These are phyloP conservation scores for Cytospora piceae DNA, from an alignment of 2,329 filamentous ascomycete genomes.

Conservation along the genomic window DNA sequence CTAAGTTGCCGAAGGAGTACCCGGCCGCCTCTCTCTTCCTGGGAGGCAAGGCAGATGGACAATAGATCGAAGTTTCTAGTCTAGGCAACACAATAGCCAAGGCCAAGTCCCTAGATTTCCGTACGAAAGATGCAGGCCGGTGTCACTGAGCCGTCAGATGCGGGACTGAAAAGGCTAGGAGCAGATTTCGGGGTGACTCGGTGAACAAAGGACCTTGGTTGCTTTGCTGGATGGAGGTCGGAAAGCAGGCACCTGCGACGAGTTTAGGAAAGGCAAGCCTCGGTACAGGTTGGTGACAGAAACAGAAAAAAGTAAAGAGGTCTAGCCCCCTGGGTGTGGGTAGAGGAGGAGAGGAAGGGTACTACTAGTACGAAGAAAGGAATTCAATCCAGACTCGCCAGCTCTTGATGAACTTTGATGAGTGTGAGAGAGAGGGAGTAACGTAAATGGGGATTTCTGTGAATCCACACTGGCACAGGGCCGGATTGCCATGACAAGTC, in stretches of 20 bases:
- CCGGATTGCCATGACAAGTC: conserved; percentile 25
- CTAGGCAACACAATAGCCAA: conserved; percentile 23
- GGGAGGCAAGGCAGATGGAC: conserved; percentile 9
- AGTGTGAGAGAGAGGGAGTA: conserved; percentile 17
- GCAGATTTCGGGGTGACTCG: conserved; percentile 25
- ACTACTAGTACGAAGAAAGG: conserved; percentile 28
- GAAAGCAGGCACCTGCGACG: conserved; percentile 23
- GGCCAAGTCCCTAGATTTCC: conserved; percentile 23
- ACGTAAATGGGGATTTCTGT: conserved; percentile 23
- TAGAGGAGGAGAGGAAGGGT: conserved; percentile 25
- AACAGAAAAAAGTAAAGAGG: conserved; percentile 19
- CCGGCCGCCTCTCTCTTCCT: conserved; percentile 8
- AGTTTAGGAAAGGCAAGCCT: conserved; percentile 21
- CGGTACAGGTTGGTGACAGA: conserved; percentile 23
- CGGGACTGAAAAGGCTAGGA: conserved; percentile 25
- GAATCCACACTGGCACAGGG: conserved; percentile 11
- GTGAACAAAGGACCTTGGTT: conserved; percentile 14
- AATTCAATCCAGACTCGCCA: conserved; percentile 11
- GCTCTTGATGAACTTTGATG: conserved; percentile 8
- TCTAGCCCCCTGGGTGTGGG: conserved; percentile 23
- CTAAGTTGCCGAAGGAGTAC: conserved; percentile 11
- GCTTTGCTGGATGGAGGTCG: conserved; percentile 25
- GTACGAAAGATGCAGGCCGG: conserved; percentile 27
- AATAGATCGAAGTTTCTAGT: conserved; percentile 17
- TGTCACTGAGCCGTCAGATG: conserved; percentile 23